These are phyloP conservation scores for Neurospora sp. DNA, from an alignment of 495 filamentous ascomycete species.

Conservation along the genomic window DNA sequence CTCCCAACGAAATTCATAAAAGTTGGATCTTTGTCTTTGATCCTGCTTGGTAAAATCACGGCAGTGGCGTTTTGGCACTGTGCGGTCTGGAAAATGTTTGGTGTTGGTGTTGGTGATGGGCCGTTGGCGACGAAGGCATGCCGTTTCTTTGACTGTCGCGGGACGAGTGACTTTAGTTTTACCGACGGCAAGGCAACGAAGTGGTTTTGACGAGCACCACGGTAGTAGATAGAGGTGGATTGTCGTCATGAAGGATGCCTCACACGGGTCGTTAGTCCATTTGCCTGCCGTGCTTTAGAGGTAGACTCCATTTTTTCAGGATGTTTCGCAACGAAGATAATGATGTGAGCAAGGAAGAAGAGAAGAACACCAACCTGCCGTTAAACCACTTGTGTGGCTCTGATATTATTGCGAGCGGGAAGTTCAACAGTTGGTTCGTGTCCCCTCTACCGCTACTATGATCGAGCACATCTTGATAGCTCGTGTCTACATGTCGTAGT, in stretches of 20 bases:
- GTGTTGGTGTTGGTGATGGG: neutral
- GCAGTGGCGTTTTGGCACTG: neutral
- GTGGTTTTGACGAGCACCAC: neutral
- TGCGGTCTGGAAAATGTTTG: neutral
- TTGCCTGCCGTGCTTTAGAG: neutral
- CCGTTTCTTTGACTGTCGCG: neutral
- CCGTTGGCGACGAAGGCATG: neutral
- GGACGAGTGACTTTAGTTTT: neutral
- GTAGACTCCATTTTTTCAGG: neutral
- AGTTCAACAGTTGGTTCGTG: neutral
- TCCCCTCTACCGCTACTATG: neutral
- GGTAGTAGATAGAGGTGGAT: neutral
- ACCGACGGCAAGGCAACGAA: neutral
- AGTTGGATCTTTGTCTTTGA: no score
- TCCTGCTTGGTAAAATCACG: no score
- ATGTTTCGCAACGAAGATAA: neutral
- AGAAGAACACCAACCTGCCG: no score
- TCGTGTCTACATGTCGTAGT: neutral
- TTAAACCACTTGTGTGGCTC: no score
- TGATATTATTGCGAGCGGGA: neutral
- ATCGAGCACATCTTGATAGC: neutral
- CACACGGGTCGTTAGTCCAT: neutral
- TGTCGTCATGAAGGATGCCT: neutral
- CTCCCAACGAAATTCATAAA: no score
- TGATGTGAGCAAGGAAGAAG: neutral